Evolutionary conservation across 352 stramenopile species (phyloP).

Genomic region (Phytophthora sansomeana): DNA sequence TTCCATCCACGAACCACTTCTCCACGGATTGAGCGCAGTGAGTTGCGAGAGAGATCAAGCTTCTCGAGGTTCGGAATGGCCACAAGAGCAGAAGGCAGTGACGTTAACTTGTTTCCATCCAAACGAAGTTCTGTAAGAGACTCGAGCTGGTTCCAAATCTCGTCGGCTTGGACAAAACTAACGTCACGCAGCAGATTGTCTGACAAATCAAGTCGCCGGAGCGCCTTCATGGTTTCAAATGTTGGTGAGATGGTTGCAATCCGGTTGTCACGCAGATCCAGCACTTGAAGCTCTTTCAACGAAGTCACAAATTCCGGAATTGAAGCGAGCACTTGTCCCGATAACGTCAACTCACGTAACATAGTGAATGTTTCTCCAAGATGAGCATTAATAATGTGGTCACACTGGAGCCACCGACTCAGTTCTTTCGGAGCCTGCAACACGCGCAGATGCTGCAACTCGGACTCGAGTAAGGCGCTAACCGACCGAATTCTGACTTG

Average conservation of each 20-base stretch:
- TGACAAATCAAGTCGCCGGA: conserved; percentile 46
- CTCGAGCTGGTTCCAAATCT: conserved; percentile 28
- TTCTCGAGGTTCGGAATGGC: conserved; percentile 26
- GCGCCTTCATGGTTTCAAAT: conserved; percentile 26
- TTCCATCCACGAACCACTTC: conserved; percentile 40
- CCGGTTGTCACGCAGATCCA: conserved; percentile 45
- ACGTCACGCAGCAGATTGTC: conserved; percentile 48
- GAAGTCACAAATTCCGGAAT: conserved; percentile 32
- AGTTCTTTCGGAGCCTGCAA: conserved; percentile 34
- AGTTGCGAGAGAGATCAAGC: conserved; percentile 35
- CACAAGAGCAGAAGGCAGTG: conserved; percentile 20
- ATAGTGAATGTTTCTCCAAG: conserved; percentile 18
- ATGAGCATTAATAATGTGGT: conserved; percentile 20
- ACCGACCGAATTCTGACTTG: conserved; percentile 30
- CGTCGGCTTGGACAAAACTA: conserved; percentile 32
- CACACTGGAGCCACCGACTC: conserved; percentile 29
- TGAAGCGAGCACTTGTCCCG: conserved; percentile 18
- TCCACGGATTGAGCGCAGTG: conserved; percentile 24
- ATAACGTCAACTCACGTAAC: conserved; percentile 24
- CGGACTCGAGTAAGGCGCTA: conserved; percentile 17
- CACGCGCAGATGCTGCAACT: conserved; percentile 32
- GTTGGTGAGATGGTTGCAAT: conserved; percentile 25
- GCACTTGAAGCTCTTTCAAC: conserved; percentile 30
- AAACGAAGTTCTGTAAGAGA: conserved; percentile 25
- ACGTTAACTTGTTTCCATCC: conserved; percentile 29